Conservation (phyloP, 1,139 yeast genomes). For the Suhomyces yuchorum region DNA sequence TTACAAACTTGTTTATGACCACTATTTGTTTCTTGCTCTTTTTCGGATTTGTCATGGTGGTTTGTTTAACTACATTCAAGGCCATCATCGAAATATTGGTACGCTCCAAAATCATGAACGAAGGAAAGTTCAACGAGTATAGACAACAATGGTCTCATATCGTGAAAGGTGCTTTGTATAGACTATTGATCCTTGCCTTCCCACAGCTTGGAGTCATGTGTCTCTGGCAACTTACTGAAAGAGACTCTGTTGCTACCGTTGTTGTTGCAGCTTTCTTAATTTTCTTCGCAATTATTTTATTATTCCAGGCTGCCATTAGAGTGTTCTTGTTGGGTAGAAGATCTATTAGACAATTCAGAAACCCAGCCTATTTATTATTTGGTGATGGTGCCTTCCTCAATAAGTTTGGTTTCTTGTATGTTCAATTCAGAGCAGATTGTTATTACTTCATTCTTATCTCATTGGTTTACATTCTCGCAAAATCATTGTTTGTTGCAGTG, state of each 20-base stretch:
- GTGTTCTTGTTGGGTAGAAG: conserved; percentile 72
- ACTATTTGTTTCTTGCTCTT: conserved; percentile 82
- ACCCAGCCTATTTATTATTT: conserved; percentile 88
- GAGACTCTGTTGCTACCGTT: conserved; percentile 82
- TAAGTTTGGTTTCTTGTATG: conserved; percentile 89
- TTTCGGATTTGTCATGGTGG: conserved; percentile 70
- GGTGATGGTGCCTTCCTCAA: conserved; percentile 83
- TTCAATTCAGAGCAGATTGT: conserved; percentile 84
- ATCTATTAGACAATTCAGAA: conserved; percentile 73
- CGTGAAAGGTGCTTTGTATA: conserved; percentile 84
- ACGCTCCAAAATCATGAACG: conserved; percentile 60
- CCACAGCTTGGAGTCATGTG: conserved; percentile 84
- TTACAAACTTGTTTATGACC: conserved; percentile 83
- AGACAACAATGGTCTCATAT: conserved; percentile 79
- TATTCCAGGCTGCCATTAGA: conserved; percentile 72
- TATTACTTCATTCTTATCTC: conserved; percentile 78
- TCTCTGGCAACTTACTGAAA: conserved; percentile 83
- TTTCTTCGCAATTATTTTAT: conserved; percentile 55
- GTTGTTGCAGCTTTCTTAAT: conserved; percentile 76
- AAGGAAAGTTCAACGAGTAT: conserved; percentile 71
- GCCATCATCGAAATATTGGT: conserved; percentile 72
- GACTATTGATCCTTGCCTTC: conserved; percentile 77
- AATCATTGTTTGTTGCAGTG: conserved; percentile 84
- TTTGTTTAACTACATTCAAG: conserved; percentile 68
- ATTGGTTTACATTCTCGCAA: conserved; percentile 65